Base-by-base conservation (phyloP, 163 green algal species). In the Chlamydomonas reinhardtii region DNA sequence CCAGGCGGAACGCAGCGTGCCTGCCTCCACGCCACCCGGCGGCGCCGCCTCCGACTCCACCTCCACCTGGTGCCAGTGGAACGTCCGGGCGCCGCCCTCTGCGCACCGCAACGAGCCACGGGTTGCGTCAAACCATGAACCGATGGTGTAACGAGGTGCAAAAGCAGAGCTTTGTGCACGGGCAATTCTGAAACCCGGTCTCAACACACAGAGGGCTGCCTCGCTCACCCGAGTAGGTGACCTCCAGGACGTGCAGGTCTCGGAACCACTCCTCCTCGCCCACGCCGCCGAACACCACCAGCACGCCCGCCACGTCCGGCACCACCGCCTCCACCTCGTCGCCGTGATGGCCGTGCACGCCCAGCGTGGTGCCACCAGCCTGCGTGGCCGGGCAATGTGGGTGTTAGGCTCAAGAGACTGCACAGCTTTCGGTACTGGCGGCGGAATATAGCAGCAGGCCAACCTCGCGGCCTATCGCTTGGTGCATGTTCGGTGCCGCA, bases 241-340 rank as follows among this genome's bases (percentile, higher is more conserved):
- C 43, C 56, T 79, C 80, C 65, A 90, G 79, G 22, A 88, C 66
- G 22, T 89, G 79, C 43, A 92, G 25, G 74, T 90, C 88, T 0
- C 77, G 74, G 68, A 89, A 78, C 88, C 88, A 92, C 56, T 74
- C 54, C 43, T 90, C 84, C 32, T 84, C 88, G 22, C 71, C 43
- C 68, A 90, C 66, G 66, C 88, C 88, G 0, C 88, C 88, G 65
- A 89, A 90, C 79, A 92, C 88, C 34, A 92, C 72, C 78, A 92
- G n/a, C 34, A 81, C 81, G 59, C 69, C 76, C 68, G 83, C 83
- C 69, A 90, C 56, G 43, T 32, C 64, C 22, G 88, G 88, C n/a
- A 91, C 64, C 16, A 85, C 78, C 24, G 82, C 64, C 69, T 77
- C 68, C 69, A 77, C 69, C 20, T 85, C 66, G 31, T 43, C 79